A percentile compares a stretch with the other conserved stretches of the same genome.
Conservation (phyloP, 805 yeast genomes). For the Komagataella mondaviorum region DNA sequence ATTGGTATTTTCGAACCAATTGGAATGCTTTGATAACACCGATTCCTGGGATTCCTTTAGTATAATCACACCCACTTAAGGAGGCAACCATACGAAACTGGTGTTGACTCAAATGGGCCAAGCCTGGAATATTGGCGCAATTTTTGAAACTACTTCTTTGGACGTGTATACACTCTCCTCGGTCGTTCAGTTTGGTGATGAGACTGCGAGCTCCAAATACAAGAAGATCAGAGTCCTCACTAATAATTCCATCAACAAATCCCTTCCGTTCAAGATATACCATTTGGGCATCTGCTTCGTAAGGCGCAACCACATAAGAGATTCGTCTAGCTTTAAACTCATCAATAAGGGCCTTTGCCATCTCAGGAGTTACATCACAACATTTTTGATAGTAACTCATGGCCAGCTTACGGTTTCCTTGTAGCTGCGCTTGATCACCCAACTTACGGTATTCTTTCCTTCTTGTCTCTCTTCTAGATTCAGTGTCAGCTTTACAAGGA, state of each 20-base stretch:
- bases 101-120: conserved; percentile 35
- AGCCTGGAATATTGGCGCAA: conserved; percentile 16
- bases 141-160: conserved; percentile 35
- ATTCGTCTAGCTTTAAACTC: conserved; percentile 45
- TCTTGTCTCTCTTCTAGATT: conserved; percentile 40
- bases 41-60: conserved; percentile 69
- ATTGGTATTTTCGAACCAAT: conserved; percentile 35
- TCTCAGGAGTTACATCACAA: conserved; percentile 76
- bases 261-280: conserved; percentile 73
- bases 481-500: conserved; percentile 69
- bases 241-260: conserved; percentile 68
- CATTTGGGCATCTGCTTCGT: conserved; percentile 97
- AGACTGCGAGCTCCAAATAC: conserved; percentile 73
- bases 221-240: conserved; percentile 90
- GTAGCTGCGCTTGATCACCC: conserved; percentile 36
- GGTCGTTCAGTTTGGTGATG: conserved; percentile 71
- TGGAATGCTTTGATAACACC: conserved; percentile 70
- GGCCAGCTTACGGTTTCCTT: conserved; percentile 50
- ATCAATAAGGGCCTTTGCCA: conserved; percentile 80
- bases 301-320: conserved; percentile 85
- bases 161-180: conserved; percentile 58
- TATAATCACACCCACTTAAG: conserved; percentile 93
- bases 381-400: conserved; percentile 61
- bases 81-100: conserved; percentile 71
- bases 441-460: conserved; percentile 44